A percentile compares a stretch with the other conserved stretches of the same genome.
These are phyloP conservation scores for Sarocladium strictum DNA, from an alignment of 2,329 filamentous ascomycete genomes.

Conservation along the genomic window DNA sequence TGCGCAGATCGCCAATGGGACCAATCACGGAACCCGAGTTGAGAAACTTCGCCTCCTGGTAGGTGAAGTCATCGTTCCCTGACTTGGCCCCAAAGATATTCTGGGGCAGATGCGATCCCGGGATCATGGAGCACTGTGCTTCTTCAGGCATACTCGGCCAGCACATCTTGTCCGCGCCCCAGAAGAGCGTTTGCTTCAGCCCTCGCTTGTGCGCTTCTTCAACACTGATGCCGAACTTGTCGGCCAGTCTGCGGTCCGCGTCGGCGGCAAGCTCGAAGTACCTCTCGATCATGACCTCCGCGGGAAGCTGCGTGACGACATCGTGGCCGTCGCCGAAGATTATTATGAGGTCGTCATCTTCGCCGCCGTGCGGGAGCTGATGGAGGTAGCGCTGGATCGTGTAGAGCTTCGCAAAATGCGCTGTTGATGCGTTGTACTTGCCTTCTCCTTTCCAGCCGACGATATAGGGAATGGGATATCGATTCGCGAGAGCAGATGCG, in stretches of 20 bases:
- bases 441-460: slow-evolving; percentile 31
- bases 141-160: slow-evolving; percentile 30
- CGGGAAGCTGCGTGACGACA: slow-evolving; percentile 59
- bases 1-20: slow-evolving; percentile 25
- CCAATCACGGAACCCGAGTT: slow-evolving; percentile 42
- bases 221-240: slow-evolving; percentile 38
- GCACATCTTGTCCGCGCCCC: slow-evolving; percentile 39
- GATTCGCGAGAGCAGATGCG: slow-evolving; percentile 29
- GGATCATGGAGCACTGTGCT: slow-evolving; percentile 34
- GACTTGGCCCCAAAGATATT: slow-evolving; percentile 30
- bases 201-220: slow-evolving; percentile 23
- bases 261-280: slow-evolving; percentile 51
- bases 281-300: slow-evolving; percentile 55
- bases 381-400: slow-evolving; percentile 29
- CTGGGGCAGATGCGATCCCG: slow-evolving; percentile 25
- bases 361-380: slow-evolving; percentile 16
- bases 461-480: slow-evolving; percentile 31
- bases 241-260: slow-evolving; percentile 44
- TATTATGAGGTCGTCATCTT: slow-evolving; percentile 54
- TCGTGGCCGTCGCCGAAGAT: slow-evolving; percentile 60
- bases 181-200: slow-evolving; percentile 33
- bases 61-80: slow-evolving; percentile 23
- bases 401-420: slow-evolving; percentile 34
- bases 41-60: slow-evolving; percentile 32
- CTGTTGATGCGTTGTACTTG: slow-evolving; percentile 26